Evolutionary conservation across 2,329 filamentous ascomycete genomes (phyloP), one percentile per base, ranked within the genome.

Genomic region (Hortaea werneckii): DNA sequence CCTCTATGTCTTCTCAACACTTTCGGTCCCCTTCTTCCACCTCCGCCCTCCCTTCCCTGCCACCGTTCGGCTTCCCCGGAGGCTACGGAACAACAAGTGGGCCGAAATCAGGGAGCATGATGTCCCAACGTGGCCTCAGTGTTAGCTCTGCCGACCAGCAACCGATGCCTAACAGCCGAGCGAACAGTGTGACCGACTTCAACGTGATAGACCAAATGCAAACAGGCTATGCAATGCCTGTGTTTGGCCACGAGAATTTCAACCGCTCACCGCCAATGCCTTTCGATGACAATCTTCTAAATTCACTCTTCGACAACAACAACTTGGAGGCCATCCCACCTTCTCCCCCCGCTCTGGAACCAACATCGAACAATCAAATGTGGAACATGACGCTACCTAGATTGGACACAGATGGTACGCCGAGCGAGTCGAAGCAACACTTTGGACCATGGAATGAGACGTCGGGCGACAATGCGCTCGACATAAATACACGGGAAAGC

Each of bases 231-330:
- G 80, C 85, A 4, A 85, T 94, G 56, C 87, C 90, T 0, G 83
- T 95, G 28, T 95, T 95, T 65, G 87, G 87, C n/a, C 82, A 78
- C 27, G 87, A 94, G 37, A 56, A 83, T 79, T 12, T 86, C 49
- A 89, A 85, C 55, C 85, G 90, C 47, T 94, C 88, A 2, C 88
- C 90, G 0, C 90, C 90, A 6, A 29, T 52, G 41, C 39, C 50
- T 35, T 27, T 59, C 9, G 59, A 59, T 40, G 57, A 61, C 9
- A 53, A 49, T 11, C 56, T 59, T 29, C 50, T 63, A 29, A 54
- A 52, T 26, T 54, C 52, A 40, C 47, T 61, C 0, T 50, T 62
- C 29, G 43, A 39, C 29, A 26, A 50, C 11, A 53, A 54, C 38
- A 44, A 40, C 12, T 34, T 51, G 10, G 47, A 53, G 5, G 8